These are phyloP conservation scores for Fusarium gaditjirri DNA, from an alignment of 2,329 filamentous ascomycete genomes.

Conservation along the genomic window DNA sequence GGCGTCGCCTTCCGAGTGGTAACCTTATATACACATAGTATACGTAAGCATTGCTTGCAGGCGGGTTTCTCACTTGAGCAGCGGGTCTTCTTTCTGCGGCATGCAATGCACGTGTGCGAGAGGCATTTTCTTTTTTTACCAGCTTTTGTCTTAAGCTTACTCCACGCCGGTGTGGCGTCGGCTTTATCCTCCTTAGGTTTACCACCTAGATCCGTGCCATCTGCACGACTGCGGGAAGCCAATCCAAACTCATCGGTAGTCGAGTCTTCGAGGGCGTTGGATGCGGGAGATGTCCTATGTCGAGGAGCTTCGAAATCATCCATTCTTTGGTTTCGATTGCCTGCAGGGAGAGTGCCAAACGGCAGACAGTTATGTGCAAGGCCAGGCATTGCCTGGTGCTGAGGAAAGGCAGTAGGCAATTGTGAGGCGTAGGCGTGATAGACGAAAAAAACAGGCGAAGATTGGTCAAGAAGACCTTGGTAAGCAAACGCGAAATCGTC, in stretches of 20 bases:
- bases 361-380: constrained; percentile 37
- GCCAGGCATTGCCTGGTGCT: constrained; percentile 42
- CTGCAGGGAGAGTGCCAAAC: constrained; percentile 36
- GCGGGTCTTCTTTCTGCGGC: constrained; percentile 94
- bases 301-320: constrained; percentile 59
- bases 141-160: constrained; percentile 87
- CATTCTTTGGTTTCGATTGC: constrained; percentile 42
- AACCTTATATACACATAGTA: constrained; percentile 97
- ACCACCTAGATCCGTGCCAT: constrained; percentile 63
- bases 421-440: constrained; percentile 48
- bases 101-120: constrained; percentile 94
- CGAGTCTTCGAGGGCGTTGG: constrained; percentile 63
- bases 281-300: constrained; percentile 55
- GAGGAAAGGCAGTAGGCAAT: constrained; percentile 50
- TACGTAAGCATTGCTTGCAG: constrained; percentile 94
- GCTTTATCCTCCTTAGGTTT: constrained; percentile 68
- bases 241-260: constrained; percentile 69
- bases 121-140: constrained; percentile 95
- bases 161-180: constrained; percentile 75
- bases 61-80: constrained; percentile 98
- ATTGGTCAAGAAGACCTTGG: constrained; percentile 54
- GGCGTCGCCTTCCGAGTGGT: constrained; percentile 93
- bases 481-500: constrained; percentile 65
- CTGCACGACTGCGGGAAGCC: constrained; percentile 56
- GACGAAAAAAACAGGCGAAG: constrained; percentile 51